phyloP scores from a whole-genome alignment of 106 monocot genomes.

The Acanthochlamys bracteata region DNA sequence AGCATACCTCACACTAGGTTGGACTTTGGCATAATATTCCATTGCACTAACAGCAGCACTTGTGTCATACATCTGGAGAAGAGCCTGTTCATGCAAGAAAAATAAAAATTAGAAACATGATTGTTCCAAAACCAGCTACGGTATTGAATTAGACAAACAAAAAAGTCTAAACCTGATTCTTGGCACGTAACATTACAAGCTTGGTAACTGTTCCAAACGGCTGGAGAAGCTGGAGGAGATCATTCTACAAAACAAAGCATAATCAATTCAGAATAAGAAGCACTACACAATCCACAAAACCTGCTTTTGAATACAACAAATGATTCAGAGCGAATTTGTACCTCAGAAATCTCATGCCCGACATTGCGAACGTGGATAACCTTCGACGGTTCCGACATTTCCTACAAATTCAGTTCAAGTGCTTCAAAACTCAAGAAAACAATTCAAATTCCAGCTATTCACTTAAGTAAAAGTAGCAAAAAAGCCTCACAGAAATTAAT shows the following conservation, averaged over 20 bases:
- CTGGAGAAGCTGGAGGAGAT: conserved; percentile 60
- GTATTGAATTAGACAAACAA: not conserved
- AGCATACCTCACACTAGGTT: conserved; percentile 63
- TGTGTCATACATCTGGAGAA: conserved; percentile 81
- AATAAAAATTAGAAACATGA: not conserved
- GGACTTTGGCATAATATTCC: conserved; percentile 57
- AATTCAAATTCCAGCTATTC: too few relatives aligned
- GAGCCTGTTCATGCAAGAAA: conserved; percentile 33
- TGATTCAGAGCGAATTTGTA: conserved; percentile 2
- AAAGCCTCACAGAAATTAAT: too few relatives aligned
- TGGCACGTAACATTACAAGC: conserved; percentile 61
- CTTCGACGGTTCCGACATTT: conserved; percentile 85
- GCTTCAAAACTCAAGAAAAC: too few relatives aligned
- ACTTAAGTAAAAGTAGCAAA: too few relatives aligned
- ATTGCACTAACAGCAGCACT: conserved; percentile 41
- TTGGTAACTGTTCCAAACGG: conserved; percentile 54
- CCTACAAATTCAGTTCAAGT: not conserved
- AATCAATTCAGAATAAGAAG: not conserved
- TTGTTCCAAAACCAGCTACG: not conserved
- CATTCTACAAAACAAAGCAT: conserved; percentile 25
- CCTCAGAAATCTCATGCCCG: conserved; percentile 84
- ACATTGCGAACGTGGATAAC: conserved; percentile 94
- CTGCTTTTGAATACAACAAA: not conserved
- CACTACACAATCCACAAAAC: not conserved
- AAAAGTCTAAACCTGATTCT: conserved; percentile 42